phyloP scores from a whole-genome alignment of 2,329 filamentous ascomycete genomes.

The Xylariales sp. region DNA sequence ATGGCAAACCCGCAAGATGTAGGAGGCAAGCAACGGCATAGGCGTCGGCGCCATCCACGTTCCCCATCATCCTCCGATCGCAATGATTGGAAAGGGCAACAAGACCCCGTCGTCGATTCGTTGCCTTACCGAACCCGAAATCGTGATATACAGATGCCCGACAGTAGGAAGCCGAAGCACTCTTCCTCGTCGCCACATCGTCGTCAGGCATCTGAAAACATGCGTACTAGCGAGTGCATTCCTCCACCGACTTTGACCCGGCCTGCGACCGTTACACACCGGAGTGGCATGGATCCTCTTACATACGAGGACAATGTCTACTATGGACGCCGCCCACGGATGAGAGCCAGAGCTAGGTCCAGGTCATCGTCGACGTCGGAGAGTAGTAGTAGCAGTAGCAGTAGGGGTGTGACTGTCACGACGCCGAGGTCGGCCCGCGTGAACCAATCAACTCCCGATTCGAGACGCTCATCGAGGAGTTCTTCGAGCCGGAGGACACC shows the following conservation, averaged over 20 bases:
- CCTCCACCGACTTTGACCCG: slow-evolving; percentile 23
- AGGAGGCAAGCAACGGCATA: slow-evolving; percentile 23
- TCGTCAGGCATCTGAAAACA: slow-evolving; percentile 22
- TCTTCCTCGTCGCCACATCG: slow-evolving; percentile 19
- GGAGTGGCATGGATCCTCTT: slow-evolving; percentile 19
- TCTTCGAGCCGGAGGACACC: slow-evolving; percentile 29
- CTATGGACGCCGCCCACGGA: slow-evolving; percentile 19
- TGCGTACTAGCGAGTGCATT: slow-evolving; percentile 21
- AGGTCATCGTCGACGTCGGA: slow-evolving; percentile 17
- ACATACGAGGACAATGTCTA: slow-evolving; percentile 20
- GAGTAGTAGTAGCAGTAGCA: slow-evolving; percentile 16
- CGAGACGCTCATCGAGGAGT: slow-evolving; percentile 29
- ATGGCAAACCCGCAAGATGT: slow-evolving; percentile 26
- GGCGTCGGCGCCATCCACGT: slow-evolving; percentile 22
- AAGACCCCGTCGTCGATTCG: slow-evolving; percentile 25
- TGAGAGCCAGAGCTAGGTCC: slow-evolving; percentile 18
- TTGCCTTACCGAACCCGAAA: slow-evolving; percentile 29
- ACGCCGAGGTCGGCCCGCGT: slow-evolving; percentile 30
- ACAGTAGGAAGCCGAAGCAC: slow-evolving; percentile 20
- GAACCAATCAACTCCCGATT: slow-evolving; percentile 33
- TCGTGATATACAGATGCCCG: slow-evolving; percentile 29
- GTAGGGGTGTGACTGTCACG: slow-evolving; percentile 7
- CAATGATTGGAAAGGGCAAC: slow-evolving; percentile 26
- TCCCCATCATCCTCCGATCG: slow-evolving; percentile 23
- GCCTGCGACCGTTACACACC: slow-evolving; percentile 19